These are phyloP conservation scores for Ogataea glucozyma DNA, from an alignment of 805 yeast genomes.

Conservation along the genomic window DNA sequence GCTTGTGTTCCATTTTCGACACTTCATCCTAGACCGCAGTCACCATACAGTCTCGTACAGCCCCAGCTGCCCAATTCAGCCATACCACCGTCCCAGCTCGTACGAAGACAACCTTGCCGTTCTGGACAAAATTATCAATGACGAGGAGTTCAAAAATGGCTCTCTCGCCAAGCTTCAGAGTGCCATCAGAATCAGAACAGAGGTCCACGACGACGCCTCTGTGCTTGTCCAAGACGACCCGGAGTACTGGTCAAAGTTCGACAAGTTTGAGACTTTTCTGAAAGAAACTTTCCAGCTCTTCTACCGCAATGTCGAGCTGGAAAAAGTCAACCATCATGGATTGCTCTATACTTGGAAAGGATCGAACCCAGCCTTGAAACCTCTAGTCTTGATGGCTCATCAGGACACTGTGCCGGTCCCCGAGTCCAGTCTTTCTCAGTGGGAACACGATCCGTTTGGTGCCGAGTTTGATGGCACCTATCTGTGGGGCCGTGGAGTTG, in stretches of 20 bases:
- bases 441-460: slow-evolving; percentile 41
- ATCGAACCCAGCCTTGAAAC: slow-evolving; percentile 38
- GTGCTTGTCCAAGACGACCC: slow-evolving; percentile 46
- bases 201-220: slow-evolving; percentile 56
- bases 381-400: slow-evolving; percentile 49
- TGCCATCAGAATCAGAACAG: slow-evolving; percentile 68
- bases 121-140: slow-evolving; percentile 37
- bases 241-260: slow-evolving; percentile 43
- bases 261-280: slow-evolving; percentile 41
- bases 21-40: neutral
- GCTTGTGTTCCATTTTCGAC: neutral
- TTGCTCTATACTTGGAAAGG: slow-evolving; percentile 49
- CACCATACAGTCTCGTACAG: neutral
- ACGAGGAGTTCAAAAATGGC: slow-evolving; percentile 37
- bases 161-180: slow-evolving; percentile 51
- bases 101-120: slow-evolving; percentile 37
- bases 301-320: slow-evolving; percentile 35
- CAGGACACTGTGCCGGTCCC: slow-evolving; percentile 56
- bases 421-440: slow-evolving; percentile 38
- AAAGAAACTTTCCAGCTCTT: slow-evolving; percentile 43
- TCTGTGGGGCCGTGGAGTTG: slow-evolving; percentile 43
- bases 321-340: slow-evolving; percentile 45
- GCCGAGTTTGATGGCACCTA: slow-evolving; percentile 41
- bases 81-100: slow-evolving; percentile 32
- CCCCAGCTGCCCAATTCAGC: slow-evolving; percentile 20